These are phyloP conservation scores for Phytophthora palmivora DNA, from an alignment of 352 stramenopile species.

Conservation along the genomic window DNA sequence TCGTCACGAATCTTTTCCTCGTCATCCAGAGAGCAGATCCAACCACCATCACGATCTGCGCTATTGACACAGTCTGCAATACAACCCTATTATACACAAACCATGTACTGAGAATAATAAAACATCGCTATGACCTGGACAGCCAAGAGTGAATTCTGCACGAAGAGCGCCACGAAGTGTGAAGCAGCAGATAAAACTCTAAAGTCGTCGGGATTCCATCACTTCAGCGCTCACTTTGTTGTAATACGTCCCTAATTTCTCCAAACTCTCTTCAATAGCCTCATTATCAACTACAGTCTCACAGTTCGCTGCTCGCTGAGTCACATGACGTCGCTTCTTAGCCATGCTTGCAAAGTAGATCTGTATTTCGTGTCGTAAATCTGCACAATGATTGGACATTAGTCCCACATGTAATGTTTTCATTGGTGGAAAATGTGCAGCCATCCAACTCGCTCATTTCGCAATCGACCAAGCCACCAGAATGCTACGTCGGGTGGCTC, in stretches of 20 bases:
- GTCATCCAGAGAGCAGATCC: constrained; percentile 54
- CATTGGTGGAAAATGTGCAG: constrained; percentile 10
- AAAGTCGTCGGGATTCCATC: constrained; percentile 23
- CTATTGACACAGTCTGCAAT: constrained; percentile 34
- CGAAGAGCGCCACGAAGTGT: constrained; percentile 37
- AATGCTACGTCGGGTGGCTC: constrained; percentile 35
- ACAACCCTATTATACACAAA: neutral
- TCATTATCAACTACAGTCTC: constrained; percentile 13
- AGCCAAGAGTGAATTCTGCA: constrained; percentile 56
- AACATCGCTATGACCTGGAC: constrained; percentile 39
- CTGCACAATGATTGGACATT: constrained; percentile 2
- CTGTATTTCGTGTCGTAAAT: neutral
- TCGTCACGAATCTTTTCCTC: constrained; percentile 28
- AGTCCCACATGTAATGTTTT: neutral
- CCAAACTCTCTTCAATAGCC: constrained; percentile 13
- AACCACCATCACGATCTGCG: constrained; percentile 36
- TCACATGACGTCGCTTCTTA: constrained; percentile 45
- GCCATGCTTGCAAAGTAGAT: constrained; percentile 34
- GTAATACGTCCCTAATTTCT: constrained; percentile 16
- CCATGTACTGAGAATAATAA: neutral
- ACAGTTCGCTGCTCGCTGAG: constrained; percentile 9
- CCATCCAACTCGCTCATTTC: constrained; percentile 16
- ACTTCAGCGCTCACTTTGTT: constrained; percentile 30
- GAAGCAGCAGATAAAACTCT: constrained; percentile 43
- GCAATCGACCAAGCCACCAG: constrained; percentile 11